phyloP scores from a whole-genome alignment of 164 flowering plant genomes.

The Tetracentron sinense region DNA sequence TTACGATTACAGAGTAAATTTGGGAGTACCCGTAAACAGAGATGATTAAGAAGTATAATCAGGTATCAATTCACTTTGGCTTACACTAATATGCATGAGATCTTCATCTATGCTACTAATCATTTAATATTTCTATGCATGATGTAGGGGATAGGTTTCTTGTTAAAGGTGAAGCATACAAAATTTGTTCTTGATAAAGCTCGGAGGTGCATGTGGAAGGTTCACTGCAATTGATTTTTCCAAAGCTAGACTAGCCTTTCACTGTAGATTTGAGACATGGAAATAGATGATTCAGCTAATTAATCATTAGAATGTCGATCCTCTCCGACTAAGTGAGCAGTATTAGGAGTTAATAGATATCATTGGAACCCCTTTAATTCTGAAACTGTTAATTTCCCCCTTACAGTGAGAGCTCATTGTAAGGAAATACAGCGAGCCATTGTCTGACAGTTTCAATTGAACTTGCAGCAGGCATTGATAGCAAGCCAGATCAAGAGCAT shows the following conservation, averaged over 20 bases:
- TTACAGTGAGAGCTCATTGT: neutral
- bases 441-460: slow-evolving; percentile 5
- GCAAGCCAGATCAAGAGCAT: slow-evolving; percentile 89
- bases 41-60: too few species aligned
- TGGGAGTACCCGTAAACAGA: too few species aligned
- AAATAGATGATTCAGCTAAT: neutral
- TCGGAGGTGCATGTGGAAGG: slow-evolving; percentile 99
- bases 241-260: neutral
- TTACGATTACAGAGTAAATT: too few species aligned
- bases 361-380: slow-evolving; percentile 1
- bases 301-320: too few species aligned
- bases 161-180: slow-evolving; percentile 91
- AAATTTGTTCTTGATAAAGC: slow-evolving; percentile 93
- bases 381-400: neutral
- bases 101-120: too few species aligned
- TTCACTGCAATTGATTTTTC: slow-evolving; percentile 16
- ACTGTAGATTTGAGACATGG: neutral
- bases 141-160: slow-evolving; percentile 77
- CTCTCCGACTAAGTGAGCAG: too few species aligned
- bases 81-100: too few species aligned
- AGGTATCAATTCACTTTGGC: too few species aligned
- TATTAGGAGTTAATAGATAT: neutral
- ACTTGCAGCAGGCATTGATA: slow-evolving; percentile 78
- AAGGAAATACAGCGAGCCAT: neutral
- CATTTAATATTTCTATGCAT: neutral